phyloP scores from a whole-genome alignment of 768 basidiomycete genomes.

The Pleurotus citrinopileatus region DNA sequence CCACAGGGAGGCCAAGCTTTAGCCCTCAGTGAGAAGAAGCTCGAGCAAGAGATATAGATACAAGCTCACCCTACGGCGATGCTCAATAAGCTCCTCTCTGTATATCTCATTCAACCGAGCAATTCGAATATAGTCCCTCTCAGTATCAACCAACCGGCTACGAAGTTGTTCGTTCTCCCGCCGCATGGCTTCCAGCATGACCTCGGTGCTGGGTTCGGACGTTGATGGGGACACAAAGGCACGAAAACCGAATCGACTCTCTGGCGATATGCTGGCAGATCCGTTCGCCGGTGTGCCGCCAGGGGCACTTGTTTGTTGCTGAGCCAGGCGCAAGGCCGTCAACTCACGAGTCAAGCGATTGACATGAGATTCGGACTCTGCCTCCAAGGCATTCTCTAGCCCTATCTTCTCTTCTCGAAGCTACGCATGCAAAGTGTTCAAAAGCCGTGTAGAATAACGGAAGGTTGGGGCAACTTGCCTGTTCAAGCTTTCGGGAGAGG shows the following conservation, averaged over 20 bases:
- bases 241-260: constrained; percentile 27
- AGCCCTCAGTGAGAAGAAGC: constrained; percentile 4
- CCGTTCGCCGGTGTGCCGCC: constrained; percentile 16
- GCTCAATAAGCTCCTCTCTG: constrained; percentile 79
- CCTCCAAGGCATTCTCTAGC: constrained; percentile 78
- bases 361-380: constrained; percentile 84
- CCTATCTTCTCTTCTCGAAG: constrained; percentile 83
- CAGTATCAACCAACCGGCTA: constrained; percentile 64
- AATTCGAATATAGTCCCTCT: constrained; percentile 74
- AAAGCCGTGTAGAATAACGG: not conserved
- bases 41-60: constrained; percentile 11
- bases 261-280: constrained; percentile 29
- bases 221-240: constrained; percentile 21
- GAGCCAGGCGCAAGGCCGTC: constrained; percentile 56
- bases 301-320: constrained; percentile 32
- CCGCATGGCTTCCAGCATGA: constrained; percentile 73
- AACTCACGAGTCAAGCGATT: constrained; percentile 73
- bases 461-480: constrained; percentile 43
- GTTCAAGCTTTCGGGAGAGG: constrained; percentile 78
- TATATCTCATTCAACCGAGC: constrained; percentile 79
- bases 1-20: constrained; percentile 74
- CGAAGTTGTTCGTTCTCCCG: constrained; percentile 78
- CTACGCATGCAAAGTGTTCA: constrained; percentile 30
- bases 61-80: constrained; percentile 65
- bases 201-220: constrained; percentile 39